A percentile compares a stretch with the other conserved stretches of the same genome.
Conservation (phyloP, 192 early-diverging fungal species). For the Coemansia reversa region DNA sequence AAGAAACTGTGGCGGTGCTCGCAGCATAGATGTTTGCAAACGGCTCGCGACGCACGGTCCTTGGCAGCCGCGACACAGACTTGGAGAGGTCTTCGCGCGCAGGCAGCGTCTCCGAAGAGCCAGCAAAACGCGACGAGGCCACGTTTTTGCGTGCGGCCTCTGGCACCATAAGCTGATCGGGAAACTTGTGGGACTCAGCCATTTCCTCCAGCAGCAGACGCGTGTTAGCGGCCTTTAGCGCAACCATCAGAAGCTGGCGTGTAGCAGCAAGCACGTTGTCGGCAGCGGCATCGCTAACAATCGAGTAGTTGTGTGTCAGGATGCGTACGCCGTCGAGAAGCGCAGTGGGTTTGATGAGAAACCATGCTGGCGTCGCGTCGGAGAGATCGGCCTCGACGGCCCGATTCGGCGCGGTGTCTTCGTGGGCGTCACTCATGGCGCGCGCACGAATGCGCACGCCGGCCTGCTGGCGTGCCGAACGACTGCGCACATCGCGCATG, state of each 20-base stretch:
- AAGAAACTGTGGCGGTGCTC: background rate
- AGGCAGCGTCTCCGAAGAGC: constrained; percentile 14
- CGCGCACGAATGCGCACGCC: constrained; percentile 31
- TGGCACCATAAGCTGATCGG: constrained; percentile 34
- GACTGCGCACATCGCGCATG: constrained; percentile 50
- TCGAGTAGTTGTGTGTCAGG: constrained; percentile 53
- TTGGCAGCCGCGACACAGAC: background rate
- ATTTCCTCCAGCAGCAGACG: constrained; percentile 51
- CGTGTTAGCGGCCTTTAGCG: constrained; percentile 49
- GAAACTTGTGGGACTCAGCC: constrained; percentile 47
- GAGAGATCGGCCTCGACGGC: constrained; percentile 15
- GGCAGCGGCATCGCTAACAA: constrained; percentile 35
- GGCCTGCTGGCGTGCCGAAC: constrained; percentile 25
- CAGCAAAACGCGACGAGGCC: constrained; percentile 3
- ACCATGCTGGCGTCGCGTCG: constrained; percentile 52
- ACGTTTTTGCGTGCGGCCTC: constrained; percentile 10
- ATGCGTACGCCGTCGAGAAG: constrained; percentile 48
- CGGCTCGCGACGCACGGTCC: background rate
- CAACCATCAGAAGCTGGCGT: constrained; percentile 50
- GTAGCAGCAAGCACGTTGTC: constrained; percentile 46
- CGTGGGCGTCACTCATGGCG: constrained; percentile 20
- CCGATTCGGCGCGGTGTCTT: background rate
- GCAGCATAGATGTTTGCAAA: background rate
- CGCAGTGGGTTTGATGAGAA: constrained; percentile 45
- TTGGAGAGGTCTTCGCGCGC: constrained; percentile 16